Base-by-base conservation (phyloP, 2,329 filamentous ascomycete genomes). In the Knufia petricola region DNA sequence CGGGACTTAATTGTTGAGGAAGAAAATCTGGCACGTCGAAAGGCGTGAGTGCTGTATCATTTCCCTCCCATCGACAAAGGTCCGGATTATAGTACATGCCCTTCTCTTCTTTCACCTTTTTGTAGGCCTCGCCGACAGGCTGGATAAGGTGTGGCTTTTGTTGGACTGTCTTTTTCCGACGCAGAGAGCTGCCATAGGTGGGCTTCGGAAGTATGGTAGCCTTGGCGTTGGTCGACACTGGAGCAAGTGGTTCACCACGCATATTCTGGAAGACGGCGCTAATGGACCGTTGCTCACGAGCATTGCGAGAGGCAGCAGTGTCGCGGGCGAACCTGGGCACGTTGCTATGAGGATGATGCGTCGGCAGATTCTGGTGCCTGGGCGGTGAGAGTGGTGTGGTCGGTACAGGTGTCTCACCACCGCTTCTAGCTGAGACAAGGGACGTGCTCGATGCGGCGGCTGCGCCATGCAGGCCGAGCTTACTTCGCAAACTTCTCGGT, bases 1-100 rank as follows among this genome's bases (percentile, higher is more conserved):
- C 48, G 24, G 56, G 56, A 50, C 54, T 57, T 19, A 49, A 49
- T 8, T 43, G 51, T 36, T 50, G 46, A 28, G 55, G 54, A 34
- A 57, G 49, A 38, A 59, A 59, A 28, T 66, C 65, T 51, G 80
- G 70, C 48, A 75, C 65, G 47, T 95, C 88, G 66, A 98, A 98
- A 3, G 81, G 79, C 54, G 78, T 77, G 46, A 94, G 71, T 28
- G 77, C 84, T 59, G 87, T 90, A 64, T 98, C 92, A 60, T 98
- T 98, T 46, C 92, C 92, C 72, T 98, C 92, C 92, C 92, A 98
- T 43, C 81, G 78, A 61, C 82, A 92, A 7, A 86, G 85, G 23
- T 77, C 73, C 4, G 92, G 87, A 61, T 98, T 96, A 64, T 95
- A 98, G 48, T 81, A 83, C 92, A 98, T 98, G 55, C 90, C 92